Base-by-base conservation (phyloP, 345 rosid genomes). In the Anacardium occidentale region DNA sequence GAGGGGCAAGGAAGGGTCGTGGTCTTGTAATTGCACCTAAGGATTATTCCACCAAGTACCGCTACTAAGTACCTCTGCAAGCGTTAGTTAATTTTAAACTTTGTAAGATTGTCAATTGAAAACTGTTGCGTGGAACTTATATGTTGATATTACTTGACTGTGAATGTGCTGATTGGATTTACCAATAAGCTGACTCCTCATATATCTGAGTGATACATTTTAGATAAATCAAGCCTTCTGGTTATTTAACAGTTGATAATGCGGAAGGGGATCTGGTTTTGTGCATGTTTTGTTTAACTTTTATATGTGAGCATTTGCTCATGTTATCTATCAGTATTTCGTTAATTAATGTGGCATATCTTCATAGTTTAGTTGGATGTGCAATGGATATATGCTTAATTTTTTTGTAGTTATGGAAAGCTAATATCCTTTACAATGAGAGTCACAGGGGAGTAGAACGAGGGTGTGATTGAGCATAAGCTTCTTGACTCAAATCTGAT, bases 1-100 rank as follows among this genome's bases (percentile, higher is more conserved):
- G 98, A 0, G 96, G 98, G 10, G 99, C 97, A 18, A 85, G 96
- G 76, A 95, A 91, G 54, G 97, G 96, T n/a, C 96, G 99, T 50
- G 94, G 99, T 77, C 82, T 91, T 14, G 99, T 95, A 58, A 95
- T 89, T 82, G 99, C 99, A 72, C 96, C 96, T 0, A 95, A 95
- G 75, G 98, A 95, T 77, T 94, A 94, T 84, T 94, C 98, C 56
- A 94, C 98, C 70, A 92, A 92, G 76, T 95, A 92, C 79, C 93
- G 98, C 63, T 95, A 95, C 84, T 92, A 75, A 87, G 50, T 74
- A 24, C 56, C 63, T 59, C 6, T 66, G 69, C 47, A 37, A 59
- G 42, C 34, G 65, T 57, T 59, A 50, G 29, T 51, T 48, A 17
- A 48, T 9, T 2, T 47, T 47, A 1, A 55, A 54, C 40, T 34